phyloP scores from a whole-genome alignment of 2,329 filamentous ascomycete species.

The Albophoma yamanashiensis region DNA sequence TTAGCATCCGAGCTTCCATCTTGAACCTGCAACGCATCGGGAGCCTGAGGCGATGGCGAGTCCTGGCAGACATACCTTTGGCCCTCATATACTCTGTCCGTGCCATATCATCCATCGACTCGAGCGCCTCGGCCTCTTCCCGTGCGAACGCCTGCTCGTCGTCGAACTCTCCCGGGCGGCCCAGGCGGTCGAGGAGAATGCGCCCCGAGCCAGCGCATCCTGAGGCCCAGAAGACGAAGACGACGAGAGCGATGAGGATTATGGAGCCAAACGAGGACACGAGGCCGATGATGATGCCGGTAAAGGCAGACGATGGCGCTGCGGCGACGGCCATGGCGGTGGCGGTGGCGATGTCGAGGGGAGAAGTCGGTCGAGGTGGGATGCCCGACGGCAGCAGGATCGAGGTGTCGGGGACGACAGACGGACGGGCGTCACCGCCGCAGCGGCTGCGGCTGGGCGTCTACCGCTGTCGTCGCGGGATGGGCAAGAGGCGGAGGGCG shows the following conservation, averaged over 20 bases:
- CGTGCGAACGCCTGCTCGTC: slow-evolving; percentile 91
- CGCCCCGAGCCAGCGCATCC: slow-evolving; percentile 63
- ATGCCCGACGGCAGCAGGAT: background rate
- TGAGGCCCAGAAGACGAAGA: slow-evolving; percentile 85
- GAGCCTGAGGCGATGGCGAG: background rate
- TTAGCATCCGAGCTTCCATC: background rate
- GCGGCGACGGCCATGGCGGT: slow-evolving; percentile 20
- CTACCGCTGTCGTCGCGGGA: slow-evolving; percentile 3
- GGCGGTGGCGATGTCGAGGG: slow-evolving; percentile 9
- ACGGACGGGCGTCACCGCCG: slow-evolving; percentile 5
- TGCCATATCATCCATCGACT: slow-evolving; percentile 90
- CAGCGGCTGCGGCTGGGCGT: slow-evolving; percentile 3
- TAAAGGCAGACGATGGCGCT: slow-evolving; percentile 37
- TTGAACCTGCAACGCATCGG: background rate
- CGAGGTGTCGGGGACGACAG: background rate
- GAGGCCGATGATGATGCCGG: slow-evolving; percentile 87
- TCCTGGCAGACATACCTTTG: slow-evolving; percentile 56
- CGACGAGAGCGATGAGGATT: slow-evolving; percentile 67
- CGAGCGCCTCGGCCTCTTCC: slow-evolving; percentile 90
- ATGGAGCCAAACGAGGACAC: slow-evolving; percentile 91
- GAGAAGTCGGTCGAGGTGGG: background rate
- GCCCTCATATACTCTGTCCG: slow-evolving; percentile 85
- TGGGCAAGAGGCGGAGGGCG: background rate
- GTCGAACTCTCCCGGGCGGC: slow-evolving; percentile 89
- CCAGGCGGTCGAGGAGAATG: slow-evolving; percentile 88